A percentile compares a stretch with the other conserved stretches of the same genome.
phyloP scores from a whole-genome alignment of 2,329 filamentous ascomycete genomes.

The Lecanicillium sp. region DNA sequence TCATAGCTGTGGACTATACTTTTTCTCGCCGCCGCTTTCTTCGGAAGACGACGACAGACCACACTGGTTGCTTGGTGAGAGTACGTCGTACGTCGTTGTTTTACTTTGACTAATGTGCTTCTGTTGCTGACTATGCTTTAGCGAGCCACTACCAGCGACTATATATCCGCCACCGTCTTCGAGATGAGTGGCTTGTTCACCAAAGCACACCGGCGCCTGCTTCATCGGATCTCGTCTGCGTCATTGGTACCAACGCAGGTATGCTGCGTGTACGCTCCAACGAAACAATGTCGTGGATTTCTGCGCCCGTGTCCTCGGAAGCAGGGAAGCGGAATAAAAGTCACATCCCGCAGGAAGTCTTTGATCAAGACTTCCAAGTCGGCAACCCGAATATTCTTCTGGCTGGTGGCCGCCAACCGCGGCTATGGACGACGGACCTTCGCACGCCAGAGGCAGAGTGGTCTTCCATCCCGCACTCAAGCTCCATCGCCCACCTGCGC shows the following conservation, averaged over 20 bases:
- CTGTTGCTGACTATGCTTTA: slow-evolving; percentile 9
- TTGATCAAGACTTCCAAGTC: slow-evolving; percentile 39
- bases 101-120: background rate
- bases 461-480: slow-evolving; percentile 26
- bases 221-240: slow-evolving; percentile 31
- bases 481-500: slow-evolving; percentile 40
- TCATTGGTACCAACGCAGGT: slow-evolving; percentile 40
- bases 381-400: slow-evolving; percentile 36
- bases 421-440: slow-evolving; percentile 37
- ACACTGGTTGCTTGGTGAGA: slow-evolving; percentile 29
- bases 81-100: slow-evolving; percentile 15
- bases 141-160: slow-evolving; percentile 24
- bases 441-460: slow-evolving; percentile 26
- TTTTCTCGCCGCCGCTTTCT: slow-evolving; percentile 28
- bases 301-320: slow-evolving; percentile 13
- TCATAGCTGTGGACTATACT: slow-evolving; percentile 23
- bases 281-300: slow-evolving; percentile 25
- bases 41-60: slow-evolving; percentile 19
- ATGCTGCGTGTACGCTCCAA: slow-evolving; percentile 28
- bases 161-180: slow-evolving; percentile 17
- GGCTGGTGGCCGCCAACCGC: slow-evolving; percentile 41
- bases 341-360: slow-evolving; percentile 28
- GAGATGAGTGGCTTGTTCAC: slow-evolving; percentile 26
- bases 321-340: slow-evolving; percentile 8
- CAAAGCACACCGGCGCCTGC: slow-evolving; percentile 33